Conservation (phyloP, 257 asterid species). For the Solanum clarkiae region DNA sequence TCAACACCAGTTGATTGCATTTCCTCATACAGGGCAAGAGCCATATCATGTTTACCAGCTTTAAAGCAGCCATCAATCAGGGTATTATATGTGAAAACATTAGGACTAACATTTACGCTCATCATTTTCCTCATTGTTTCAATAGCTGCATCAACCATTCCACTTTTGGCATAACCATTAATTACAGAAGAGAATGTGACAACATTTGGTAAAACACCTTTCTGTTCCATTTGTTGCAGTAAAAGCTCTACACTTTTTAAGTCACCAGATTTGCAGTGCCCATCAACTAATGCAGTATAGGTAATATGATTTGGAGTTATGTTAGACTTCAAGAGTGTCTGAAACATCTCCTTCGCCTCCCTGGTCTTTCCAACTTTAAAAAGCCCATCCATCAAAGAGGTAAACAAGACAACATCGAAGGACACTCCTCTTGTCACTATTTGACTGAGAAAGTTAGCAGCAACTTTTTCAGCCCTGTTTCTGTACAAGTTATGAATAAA, state of each 20-base stretch:
- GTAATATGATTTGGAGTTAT: slow-evolving; percentile 40
- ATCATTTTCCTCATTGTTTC: slow-evolving; percentile 41
- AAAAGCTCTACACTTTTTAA: slow-evolving; percentile 41
- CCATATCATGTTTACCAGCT: slow-evolving; percentile 47
- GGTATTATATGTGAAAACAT: slow-evolving; percentile 39
- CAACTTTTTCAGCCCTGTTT: slow-evolving; percentile 34
- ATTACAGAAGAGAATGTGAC: slow-evolving; percentile 59
- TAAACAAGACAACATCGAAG: slow-evolving; percentile 59
- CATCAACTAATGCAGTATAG: slow-evolving; percentile 62
- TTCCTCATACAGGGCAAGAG: slow-evolving; percentile 49
- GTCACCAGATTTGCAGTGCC: slow-evolving; percentile 59
- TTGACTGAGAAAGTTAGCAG: slow-evolving; percentile 58
- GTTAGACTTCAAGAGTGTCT: slow-evolving; percentile 30
- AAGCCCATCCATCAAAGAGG: slow-evolving; percentile 72
- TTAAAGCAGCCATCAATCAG: slow-evolving; percentile 70
- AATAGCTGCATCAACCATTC: slow-evolving; percentile 61
- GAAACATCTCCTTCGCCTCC: slow-evolving; percentile 58
- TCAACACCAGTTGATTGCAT: slow-evolving; percentile 49
- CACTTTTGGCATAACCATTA: slow-evolving; percentile 53
- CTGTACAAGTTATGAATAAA: slow-evolving; percentile 49
- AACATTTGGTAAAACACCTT: slow-evolving; percentile 42
- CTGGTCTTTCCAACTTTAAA: slow-evolving; percentile 45
- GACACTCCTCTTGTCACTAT: slow-evolving; percentile 73
- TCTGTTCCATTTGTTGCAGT: slow-evolving; percentile 56
- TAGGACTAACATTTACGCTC: slow-evolving; percentile 39